These are phyloP conservation scores for Saccharomyces hybrid DNA, from an alignment of 1,139 yeast genomes.

Conservation along the genomic window DNA sequence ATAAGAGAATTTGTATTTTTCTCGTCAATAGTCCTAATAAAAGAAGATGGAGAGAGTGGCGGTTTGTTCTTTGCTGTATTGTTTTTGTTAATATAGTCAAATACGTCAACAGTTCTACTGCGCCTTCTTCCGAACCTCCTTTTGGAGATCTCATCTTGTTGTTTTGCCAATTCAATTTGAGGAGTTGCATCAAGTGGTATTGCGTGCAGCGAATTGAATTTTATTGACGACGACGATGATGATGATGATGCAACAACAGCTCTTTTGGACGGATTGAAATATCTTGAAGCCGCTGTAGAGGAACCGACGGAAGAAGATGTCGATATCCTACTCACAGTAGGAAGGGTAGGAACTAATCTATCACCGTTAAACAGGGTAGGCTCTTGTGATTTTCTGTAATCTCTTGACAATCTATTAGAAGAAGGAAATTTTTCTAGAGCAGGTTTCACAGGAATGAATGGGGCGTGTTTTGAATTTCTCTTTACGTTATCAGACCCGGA, in stretches of 20 bases:
- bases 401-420: background rate
- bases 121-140: constrained; percentile 18
- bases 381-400: background rate
- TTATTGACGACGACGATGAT: constrained; percentile 3
- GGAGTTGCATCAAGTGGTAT: constrained; percentile 1
- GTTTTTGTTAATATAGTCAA: constrained; percentile 12
- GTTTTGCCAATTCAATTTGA: constrained; percentile 2
- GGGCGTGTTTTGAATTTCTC: background rate
- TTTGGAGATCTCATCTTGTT: constrained; percentile 1
- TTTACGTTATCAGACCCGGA: background rate
- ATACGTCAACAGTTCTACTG: constrained; percentile 27
- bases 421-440: background rate
- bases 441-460: background rate
- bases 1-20: background rate
- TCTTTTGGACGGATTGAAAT: constrained; percentile 4
- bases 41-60: background rate
- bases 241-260: constrained; percentile 6
- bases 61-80: background rate
- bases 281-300: background rate
- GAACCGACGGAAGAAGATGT: constrained; percentile 4
- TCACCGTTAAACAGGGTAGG: background rate
- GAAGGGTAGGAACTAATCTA: background rate
- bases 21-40: background rate
- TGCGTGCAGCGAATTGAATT: background rate
- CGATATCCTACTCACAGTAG: constrained; percentile 1